phyloP scores from a whole-genome alignment of 1,284 basidiomycete genomes.

The Inonotus obliquus region DNA sequence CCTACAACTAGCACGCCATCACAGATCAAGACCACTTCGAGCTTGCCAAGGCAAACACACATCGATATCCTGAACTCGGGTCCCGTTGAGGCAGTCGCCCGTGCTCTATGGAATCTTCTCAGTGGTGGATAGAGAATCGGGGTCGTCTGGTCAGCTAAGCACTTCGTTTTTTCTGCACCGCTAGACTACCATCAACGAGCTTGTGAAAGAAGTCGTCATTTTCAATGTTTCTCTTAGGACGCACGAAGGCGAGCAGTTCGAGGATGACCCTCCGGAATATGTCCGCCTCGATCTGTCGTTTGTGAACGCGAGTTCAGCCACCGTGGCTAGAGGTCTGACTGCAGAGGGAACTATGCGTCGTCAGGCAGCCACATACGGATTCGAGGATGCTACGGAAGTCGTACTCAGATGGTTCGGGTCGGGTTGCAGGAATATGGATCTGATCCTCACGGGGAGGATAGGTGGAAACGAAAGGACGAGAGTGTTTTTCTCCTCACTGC shows the following conservation, averaged over 20 bases:
- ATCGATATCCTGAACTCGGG: conserved; percentile 39
- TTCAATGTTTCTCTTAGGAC: conserved; percentile 88
- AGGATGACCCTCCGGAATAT: conserved; percentile 96
- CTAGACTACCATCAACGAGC: conserved; percentile 76
- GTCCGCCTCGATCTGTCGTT: conserved; percentile 79
- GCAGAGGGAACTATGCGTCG: conserved; percentile 71
- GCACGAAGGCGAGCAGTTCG: conserved; percentile 93
- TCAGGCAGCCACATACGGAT: conserved; percentile 90
- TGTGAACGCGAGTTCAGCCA: conserved; percentile 53
- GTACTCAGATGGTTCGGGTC: conserved; percentile 79
- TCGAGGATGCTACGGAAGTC: conserved; percentile 81
- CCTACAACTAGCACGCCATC: conserved; percentile 77
- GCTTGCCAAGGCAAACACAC: conserved; percentile 36
- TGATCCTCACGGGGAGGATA: conserved; percentile 49
- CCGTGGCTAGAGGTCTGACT: conserved; percentile 34
- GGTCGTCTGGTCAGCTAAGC: conserved; percentile 86
- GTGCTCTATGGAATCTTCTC: conserved; percentile 88
- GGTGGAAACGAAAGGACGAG: conserved; percentile 94
- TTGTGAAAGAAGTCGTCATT: conserved; percentile 88
- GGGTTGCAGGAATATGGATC: conserved; percentile 57
- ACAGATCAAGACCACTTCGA: conserved; percentile 89
- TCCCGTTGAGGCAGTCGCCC: conserved; percentile 80
- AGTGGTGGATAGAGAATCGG: conserved; percentile 67
- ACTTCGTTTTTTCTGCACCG: conserved; percentile 87
- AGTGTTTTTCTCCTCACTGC: conserved; percentile 94